Evolutionary conservation across 202 grass and related monocot genomes (phyloP), one percentile per base, ranked within the genome.

Genomic region (Carex sylvatica): DNA sequence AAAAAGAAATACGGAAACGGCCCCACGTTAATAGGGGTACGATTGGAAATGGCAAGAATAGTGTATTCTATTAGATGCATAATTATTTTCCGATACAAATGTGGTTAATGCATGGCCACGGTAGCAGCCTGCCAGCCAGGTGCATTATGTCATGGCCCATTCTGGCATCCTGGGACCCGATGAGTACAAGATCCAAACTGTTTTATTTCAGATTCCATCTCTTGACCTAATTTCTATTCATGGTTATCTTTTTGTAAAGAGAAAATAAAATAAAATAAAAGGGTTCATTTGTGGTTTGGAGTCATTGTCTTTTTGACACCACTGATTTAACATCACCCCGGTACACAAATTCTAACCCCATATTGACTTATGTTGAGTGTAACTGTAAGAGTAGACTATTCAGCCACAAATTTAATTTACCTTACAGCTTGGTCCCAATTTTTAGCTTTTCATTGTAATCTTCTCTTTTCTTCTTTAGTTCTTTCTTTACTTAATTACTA

Each of bases 1-100:
- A 58, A 31, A 64, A 30, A 13, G 13, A 70, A 70, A 22, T 18
- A 70, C 1, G n/a, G 9, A 72, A 72, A 72, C 9, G 40, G 47
- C 40, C 16, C 42, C 46, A 24, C 46, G 22, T 52, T 30, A 53
- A 22, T 74, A 30, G 70, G 46, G 46, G 23, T 23, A 18, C 54
- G 44, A 74, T 54, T 74, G 47, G 5, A 53, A 30, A 54, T 31
- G 16, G 22, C 46, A 30, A 74, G 47, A 54, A 74, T 28, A 74
- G 4, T 73, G 70, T 74, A 52, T 28, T 74, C 46, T 18, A 18
- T 47, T 53, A 31, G 46, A 6, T 30, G 23, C 12, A 16, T 18
- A 74, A 74, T 54, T 53, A 54, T 74, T 74, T 74, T 54, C 11
- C 19, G 46, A 13, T 30, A 74, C 23, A 74, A 9, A 74, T 68